Percentiles rank a stretch among this genome's conserved stretches.
phyloP scores from a whole-genome alignment of 352 stramenopile species.

The Phytophthora pluvialis region DNA sequence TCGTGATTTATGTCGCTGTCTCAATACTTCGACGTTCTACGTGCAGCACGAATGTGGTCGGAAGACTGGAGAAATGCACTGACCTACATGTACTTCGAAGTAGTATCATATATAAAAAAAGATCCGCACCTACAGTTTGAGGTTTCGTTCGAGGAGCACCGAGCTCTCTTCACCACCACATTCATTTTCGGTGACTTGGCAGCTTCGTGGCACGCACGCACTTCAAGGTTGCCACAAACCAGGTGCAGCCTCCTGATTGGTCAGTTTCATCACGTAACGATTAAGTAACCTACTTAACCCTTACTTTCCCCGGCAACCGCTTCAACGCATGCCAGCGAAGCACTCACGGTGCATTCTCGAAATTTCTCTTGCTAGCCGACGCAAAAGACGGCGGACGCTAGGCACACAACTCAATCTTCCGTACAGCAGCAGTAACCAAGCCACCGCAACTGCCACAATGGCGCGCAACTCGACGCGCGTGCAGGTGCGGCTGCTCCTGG shows the following conservation, averaged over 20 bases:
- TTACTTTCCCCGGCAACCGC: background rate
- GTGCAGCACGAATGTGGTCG: too few species aligned
- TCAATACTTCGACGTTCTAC: too few species aligned
- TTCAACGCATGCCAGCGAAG: constrained; percentile 12
- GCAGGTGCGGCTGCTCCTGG: constrained; percentile 26
- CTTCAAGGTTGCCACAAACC: background rate
- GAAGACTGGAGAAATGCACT: too few species aligned
- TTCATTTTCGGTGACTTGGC: background rate
- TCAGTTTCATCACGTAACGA: background rate
- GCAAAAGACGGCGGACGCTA: background rate
- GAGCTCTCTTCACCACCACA: background rate
- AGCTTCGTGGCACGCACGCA: background rate
- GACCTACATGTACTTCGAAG: too few species aligned
- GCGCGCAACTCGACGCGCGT: constrained; percentile 2
- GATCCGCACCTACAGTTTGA: too few species aligned
- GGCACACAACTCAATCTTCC: constrained; percentile 11
- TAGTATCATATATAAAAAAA: too few species aligned
- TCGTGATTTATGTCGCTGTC: too few species aligned
- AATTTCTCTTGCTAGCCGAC: constrained; percentile 30
- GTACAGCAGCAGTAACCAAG: background rate
- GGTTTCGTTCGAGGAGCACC: too few species aligned
- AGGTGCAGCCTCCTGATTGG: constrained; percentile 1
- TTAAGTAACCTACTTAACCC: background rate
- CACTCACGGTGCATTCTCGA: constrained; percentile 34
- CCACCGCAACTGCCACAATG: constrained; percentile 10